phyloP scores from a whole-genome alignment of 176 grass and related monocot species.

The Triticum monococcum region DNA sequence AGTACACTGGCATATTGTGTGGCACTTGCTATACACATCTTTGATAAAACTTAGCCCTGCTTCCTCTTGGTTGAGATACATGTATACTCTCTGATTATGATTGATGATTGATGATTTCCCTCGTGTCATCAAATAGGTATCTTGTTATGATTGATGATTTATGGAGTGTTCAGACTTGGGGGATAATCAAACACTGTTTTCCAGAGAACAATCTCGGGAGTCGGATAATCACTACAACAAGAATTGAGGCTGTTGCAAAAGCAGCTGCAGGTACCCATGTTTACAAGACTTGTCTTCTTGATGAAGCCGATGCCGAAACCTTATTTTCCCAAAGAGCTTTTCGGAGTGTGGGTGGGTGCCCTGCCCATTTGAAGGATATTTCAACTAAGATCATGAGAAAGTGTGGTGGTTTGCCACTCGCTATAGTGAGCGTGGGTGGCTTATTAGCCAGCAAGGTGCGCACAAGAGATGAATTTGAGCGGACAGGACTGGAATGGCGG shows the following conservation, averaged over 20 bases:
- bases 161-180: no score
- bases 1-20: background rate
- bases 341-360: background rate
- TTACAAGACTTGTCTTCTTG: constrained; percentile 23
- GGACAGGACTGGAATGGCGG: background rate
- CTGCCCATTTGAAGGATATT: constrained; percentile 20
- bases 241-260: no score
- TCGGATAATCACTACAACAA: no score
- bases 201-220: no score
- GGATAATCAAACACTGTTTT: no score
- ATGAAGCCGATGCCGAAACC: background rate
- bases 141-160: no score
- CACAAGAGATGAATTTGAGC: constrained; percentile 34
- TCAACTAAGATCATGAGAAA: background rate
- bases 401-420: constrained; percentile 42
- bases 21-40: background rate
- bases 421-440: constrained; percentile 15
- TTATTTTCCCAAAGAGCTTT: constrained; percentile 34
- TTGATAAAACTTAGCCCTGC: background rate
- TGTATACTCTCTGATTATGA: no score
- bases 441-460: background rate
- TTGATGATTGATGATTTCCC: no score
- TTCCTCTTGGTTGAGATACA: no score
- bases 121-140: no score
- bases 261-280: background rate